A percentile compares a stretch with the other conserved stretches of the same genome.
phyloP scores from a whole-genome alignment of 345 rosid species.

The Gossypium sturtianum region DNA sequence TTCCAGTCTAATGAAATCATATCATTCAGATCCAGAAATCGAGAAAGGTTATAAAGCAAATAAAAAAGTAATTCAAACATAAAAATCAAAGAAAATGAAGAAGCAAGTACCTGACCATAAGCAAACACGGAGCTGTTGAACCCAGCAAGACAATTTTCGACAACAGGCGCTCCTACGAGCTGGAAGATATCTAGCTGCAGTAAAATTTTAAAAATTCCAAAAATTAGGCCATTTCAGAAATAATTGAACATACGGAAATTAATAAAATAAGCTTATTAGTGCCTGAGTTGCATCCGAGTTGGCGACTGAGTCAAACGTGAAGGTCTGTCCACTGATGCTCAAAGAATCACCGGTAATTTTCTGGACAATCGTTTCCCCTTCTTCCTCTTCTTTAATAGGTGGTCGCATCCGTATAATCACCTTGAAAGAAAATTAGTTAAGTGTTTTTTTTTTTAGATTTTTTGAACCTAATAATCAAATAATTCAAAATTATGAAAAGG shows the following conservation, averaged over 20 bases:
- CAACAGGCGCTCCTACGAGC: constrained; percentile 86
- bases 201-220: background rate
- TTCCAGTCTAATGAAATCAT: constrained; percentile 62
- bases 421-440: constrained; percentile 24
- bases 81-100: background rate
- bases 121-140: constrained; percentile 98
- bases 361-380: constrained; percentile 61
- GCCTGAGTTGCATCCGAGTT: constrained; percentile 74
- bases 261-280: background rate
- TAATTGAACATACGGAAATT: background rate
- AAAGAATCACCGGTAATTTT: constrained; percentile 58
- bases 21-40: constrained; percentile 8
- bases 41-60: background rate
- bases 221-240: background rate
- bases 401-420: constrained; percentile 92
- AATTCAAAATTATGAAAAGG: background rate
- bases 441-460: background rate
- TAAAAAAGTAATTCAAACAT: background rate
- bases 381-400: constrained; percentile 57
- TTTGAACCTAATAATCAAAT: background rate
- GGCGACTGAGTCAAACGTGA: constrained; percentile 86
- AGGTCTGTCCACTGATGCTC: constrained; percentile 64
- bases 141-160: constrained; percentile 93
- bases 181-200: constrained; percentile 72
- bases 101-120: constrained; percentile 76